Conservation (phyloP, 345 rosid species). For the Gossypioides kirkii region DNA sequence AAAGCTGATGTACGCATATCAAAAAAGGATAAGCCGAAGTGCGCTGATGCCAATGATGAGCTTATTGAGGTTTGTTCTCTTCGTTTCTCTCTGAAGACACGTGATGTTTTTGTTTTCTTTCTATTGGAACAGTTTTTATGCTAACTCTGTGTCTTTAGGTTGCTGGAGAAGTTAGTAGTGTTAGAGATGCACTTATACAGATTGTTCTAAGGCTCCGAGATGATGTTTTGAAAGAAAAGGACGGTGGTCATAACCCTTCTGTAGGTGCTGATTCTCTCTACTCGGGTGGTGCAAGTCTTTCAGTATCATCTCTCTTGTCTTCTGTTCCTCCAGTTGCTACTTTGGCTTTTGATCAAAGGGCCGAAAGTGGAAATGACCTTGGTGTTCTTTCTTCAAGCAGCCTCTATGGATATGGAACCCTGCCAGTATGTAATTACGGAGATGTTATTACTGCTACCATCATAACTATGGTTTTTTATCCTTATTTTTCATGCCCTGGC, state of each 20-base stretch:
- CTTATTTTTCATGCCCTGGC: neutral
- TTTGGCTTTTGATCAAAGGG: conserved; percentile 69
- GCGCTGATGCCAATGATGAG: conserved; percentile 72
- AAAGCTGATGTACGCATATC: conserved; percentile 77
- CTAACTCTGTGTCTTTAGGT: conserved; percentile 41
- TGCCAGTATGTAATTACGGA: conserved; percentile 45
- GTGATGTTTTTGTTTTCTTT: conserved; percentile 7
- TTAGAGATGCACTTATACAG: conserved; percentile 90
- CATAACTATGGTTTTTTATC: neutral
- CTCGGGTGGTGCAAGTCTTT: conserved; percentile 42
- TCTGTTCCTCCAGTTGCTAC: conserved; percentile 61
- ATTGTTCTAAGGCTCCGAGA: conserved; percentile 87
- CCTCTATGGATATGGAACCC: conserved; percentile 73
- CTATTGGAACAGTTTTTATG: conserved; percentile 7
- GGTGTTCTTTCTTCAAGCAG: conserved; percentile 63
- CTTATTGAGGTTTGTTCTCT: conserved; percentile 64
- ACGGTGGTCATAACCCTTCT: conserved; percentile 42
- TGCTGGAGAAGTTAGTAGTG: conserved; percentile 58
- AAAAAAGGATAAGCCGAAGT: conserved; percentile 62
- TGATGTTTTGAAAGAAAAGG: conserved; percentile 73
- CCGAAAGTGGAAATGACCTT: conserved; percentile 54
- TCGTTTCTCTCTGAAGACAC: neutral
- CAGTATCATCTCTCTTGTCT: conserved; percentile 60
- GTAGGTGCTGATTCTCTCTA: conserved; percentile 55
- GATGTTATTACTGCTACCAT: neutral